These are phyloP conservation scores for Torulaspora microellipsoides DNA, from an alignment of 805 yeast genomes.

Conservation along the genomic window DNA sequence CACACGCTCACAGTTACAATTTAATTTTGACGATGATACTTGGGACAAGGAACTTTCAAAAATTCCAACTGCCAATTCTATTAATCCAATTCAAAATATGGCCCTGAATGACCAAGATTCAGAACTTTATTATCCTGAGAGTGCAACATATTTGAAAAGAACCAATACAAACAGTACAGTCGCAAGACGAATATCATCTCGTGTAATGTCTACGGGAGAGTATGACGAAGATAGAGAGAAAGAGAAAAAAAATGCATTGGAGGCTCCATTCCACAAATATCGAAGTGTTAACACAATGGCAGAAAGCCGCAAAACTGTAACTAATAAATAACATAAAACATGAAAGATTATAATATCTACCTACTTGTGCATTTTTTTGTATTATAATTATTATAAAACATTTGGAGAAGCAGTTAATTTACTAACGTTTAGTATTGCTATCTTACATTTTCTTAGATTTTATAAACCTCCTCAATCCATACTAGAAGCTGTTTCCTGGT, in stretches of 20 bases:
- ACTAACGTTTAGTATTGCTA: not conserved
- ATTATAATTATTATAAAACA: too few relatives aligned
- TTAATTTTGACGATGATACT: conserved; percentile 11
- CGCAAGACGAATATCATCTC: conserved; percentile 11
- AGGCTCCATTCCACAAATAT: too few relatives aligned
- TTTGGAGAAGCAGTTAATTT: too few relatives aligned
- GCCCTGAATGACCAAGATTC: conserved; percentile 8
- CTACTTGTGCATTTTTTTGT: too few relatives aligned
- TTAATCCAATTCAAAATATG: not conserved
- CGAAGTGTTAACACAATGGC: too few relatives aligned
- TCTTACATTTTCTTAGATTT: conserved; percentile 9
- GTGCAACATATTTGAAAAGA: conserved; percentile 12
- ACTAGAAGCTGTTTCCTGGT: conserved; percentile 27
- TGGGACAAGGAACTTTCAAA: conserved; percentile 13
- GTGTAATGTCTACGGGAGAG: conserved; percentile 1
- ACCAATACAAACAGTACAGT: conserved; percentile 22
- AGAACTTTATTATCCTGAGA: conserved; percentile 14
- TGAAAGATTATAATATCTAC: too few relatives aligned
- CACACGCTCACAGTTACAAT: conserved; percentile 11
- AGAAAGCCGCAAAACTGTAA: not conserved
- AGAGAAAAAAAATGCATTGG: conserved; percentile 1
- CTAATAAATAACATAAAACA: too few relatives aligned
- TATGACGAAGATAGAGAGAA: not conserved
- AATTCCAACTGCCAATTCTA: conserved; percentile 6
- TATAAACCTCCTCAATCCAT: conserved; percentile 36